A percentile compares a stretch with the other conserved stretches of the same genome.
Conservation (phyloP, 805 yeast species). For the Ogataea henricii region DNA sequence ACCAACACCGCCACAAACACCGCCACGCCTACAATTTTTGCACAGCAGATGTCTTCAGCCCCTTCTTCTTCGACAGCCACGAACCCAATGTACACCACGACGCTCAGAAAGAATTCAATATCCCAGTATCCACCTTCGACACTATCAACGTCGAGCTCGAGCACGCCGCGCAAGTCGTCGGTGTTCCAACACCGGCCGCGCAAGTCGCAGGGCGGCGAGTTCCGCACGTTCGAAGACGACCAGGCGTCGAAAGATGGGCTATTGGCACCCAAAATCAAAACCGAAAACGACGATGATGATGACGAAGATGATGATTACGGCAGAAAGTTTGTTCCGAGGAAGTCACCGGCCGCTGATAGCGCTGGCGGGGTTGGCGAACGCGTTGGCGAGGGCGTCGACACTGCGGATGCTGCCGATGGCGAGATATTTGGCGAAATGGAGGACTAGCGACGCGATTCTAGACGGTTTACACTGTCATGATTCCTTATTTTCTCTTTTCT, state of each 20-base stretch:
- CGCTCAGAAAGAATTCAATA: slow-evolving; percentile 43
- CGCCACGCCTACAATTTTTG: not conserved
- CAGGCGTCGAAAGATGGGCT: slow-evolving; percentile 19
- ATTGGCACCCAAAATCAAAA: slow-evolving; percentile 18
- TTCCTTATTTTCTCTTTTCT: not conserved
- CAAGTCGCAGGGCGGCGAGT: slow-evolving; percentile 4
- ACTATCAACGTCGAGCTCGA: slow-evolving; percentile 17
- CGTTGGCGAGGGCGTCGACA: not conserved
- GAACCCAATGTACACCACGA: slow-evolving; percentile 19
- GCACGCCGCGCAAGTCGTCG: slow-evolving; percentile 18
- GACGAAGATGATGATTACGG: slow-evolving; percentile 18
- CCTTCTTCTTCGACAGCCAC: slow-evolving; percentile 2
- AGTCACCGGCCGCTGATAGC: slow-evolving; percentile 6
- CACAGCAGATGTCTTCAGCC: not conserved
- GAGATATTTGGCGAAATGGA: slow-evolving; percentile 42
- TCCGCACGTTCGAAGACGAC: not conserved
- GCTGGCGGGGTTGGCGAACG: slow-evolving; percentile 5
- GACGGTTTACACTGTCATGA: not conserved
- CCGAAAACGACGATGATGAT: slow-evolving; percentile 15
- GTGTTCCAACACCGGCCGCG: slow-evolving; percentile 11
- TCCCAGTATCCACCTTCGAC: slow-evolving; percentile 48
- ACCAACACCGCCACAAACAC: slow-evolving; percentile 19
- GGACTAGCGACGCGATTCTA: slow-evolving; percentile 12
- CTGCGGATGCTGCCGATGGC: slow-evolving; percentile 5
- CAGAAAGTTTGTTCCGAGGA: slow-evolving; percentile 18